Percentiles rank a stretch among this genome's conserved stretches.
These are phyloP conservation scores for Magnusiomyces starmeri DNA, from an alignment of 1,139 yeast species.

Conservation along the genomic window DNA sequence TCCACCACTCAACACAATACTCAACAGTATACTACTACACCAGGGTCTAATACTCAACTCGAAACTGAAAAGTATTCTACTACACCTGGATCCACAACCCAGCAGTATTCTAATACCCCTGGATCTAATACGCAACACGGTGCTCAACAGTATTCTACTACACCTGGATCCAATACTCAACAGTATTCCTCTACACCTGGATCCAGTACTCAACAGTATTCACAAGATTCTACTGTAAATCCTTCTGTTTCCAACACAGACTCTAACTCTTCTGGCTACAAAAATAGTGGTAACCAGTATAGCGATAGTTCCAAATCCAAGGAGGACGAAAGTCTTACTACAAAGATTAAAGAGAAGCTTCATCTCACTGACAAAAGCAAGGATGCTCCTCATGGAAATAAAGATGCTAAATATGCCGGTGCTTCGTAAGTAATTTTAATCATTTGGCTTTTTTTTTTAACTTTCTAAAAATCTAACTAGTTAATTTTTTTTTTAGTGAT, in stretches of 20 bases:
- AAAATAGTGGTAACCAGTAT: too few relatives aligned
- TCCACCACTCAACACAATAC: neutral
- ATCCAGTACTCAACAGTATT: neutral
- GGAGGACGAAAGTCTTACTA: slow-evolving; percentile 6
- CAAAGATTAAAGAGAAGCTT: slow-evolving; percentile 15
- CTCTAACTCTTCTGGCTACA: neutral
- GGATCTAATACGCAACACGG: neutral
- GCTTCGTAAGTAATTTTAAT: too few relatives aligned
- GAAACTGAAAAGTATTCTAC: neutral
- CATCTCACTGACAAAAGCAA: slow-evolving; percentile 11
- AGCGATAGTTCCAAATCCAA: neutral
- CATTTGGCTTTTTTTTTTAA: neutral
- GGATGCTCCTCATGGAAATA: neutral
- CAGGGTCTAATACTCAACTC: neutral
- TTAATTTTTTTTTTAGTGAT: neutral
- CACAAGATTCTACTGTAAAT: neutral
- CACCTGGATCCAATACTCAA: neutral
- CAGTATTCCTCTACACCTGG: neutral
- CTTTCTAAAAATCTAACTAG: too few relatives aligned
- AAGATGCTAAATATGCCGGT: too few relatives aligned
- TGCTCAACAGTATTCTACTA: neutral
- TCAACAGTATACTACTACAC: neutral
- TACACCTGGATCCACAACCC: neutral
- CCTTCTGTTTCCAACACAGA: neutral
- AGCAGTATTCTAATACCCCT: neutral